These are phyloP conservation scores for Volvariella surrecta DNA, from an alignment of 1,284 basidiomycete genomes.

Conservation along the genomic window DNA sequence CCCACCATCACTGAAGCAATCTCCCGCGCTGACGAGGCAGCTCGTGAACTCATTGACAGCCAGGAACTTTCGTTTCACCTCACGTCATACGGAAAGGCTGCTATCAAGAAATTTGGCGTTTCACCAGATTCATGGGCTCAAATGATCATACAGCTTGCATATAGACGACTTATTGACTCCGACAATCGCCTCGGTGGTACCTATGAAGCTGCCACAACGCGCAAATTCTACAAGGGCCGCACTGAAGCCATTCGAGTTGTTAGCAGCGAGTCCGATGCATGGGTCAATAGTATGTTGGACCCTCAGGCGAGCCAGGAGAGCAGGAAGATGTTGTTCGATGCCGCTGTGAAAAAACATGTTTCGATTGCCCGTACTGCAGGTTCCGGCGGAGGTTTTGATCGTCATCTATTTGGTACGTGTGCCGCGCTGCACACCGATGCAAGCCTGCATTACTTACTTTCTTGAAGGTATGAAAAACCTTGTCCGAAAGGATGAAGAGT, in stretches of 20 bases:
- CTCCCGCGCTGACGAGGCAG: slow-evolving; percentile 43
- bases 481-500: slow-evolving; percentile 49
- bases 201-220: slow-evolving; percentile 85
- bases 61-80: slow-evolving; percentile 63
- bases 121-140: slow-evolving; percentile 93
- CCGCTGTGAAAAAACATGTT: slow-evolving; percentile 67
- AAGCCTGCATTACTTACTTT: not conserved
- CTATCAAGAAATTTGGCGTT: slow-evolving; percentile 80
- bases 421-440: not conserved
- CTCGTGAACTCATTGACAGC: slow-evolving; percentile 51
- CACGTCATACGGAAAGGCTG: slow-evolving; percentile 78
- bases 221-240: slow-evolving; percentile 78
- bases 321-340: slow-evolving; percentile 49
- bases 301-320: slow-evolving; percentile 28
- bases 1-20: slow-evolving; percentile 42
- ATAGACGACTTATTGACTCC: slow-evolving; percentile 52
- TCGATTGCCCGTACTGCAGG: slow-evolving; percentile 64
- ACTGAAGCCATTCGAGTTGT: slow-evolving; percentile 86
- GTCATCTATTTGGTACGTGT: slow-evolving; percentile 69
- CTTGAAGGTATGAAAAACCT: slow-evolving; percentile 57
- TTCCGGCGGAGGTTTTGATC: slow-evolving; percentile 70
- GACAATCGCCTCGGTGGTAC: slow-evolving; percentile 50
- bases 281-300: slow-evolving; percentile 69
- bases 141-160: slow-evolving; percentile 83
- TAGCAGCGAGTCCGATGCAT: slow-evolving; percentile 62